phyloP scores from a whole-genome alignment of 768 basidiomycete genomes.

The Leccinum uliginosum region DNA sequence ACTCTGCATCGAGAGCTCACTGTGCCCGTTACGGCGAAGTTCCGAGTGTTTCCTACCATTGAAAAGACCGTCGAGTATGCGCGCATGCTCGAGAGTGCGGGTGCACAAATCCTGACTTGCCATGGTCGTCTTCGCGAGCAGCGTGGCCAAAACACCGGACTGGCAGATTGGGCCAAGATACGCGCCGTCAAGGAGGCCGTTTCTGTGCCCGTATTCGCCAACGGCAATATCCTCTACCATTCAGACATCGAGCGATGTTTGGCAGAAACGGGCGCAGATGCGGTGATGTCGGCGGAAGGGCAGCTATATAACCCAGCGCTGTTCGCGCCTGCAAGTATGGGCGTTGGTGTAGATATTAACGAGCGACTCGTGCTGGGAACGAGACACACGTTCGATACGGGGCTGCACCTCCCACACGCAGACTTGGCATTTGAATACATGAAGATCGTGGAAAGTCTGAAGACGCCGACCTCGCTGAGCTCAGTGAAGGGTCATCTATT shows the following conservation, averaged over 20 bases:
- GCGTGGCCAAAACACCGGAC: constrained; percentile 78
- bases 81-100: constrained; percentile 91
- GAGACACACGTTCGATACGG: constrained; percentile 30
- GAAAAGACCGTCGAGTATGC: constrained; percentile 93
- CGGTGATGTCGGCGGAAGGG: constrained; percentile 93
- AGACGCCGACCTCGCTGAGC: constrained; percentile 65
- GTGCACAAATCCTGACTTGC: constrained; percentile 91
- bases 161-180: constrained; percentile 90
- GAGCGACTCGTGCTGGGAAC: neutral
- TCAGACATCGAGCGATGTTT: constrained; percentile 81
- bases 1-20: constrained; percentile 78
- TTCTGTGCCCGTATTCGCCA: constrained; percentile 90
- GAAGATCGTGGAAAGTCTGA: constrained; percentile 56
- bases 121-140: constrained; percentile 92
- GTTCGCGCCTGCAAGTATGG: constrained; percentile 42
- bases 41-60: constrained; percentile 81
- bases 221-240: constrained; percentile 89
- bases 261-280: constrained; percentile 81
- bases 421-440: constrained; percentile 85
- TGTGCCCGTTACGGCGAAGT: constrained; percentile 96
- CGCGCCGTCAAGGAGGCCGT: constrained; percentile 87
- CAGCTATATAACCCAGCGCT: constrained; percentile 90
- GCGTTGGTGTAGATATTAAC: constrained; percentile 3
- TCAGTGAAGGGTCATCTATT: constrained; percentile 92
- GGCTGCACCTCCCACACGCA: constrained; percentile 52